Conservation (phyloP, 306 rosid species). For the Mimosa pudica region DNA sequence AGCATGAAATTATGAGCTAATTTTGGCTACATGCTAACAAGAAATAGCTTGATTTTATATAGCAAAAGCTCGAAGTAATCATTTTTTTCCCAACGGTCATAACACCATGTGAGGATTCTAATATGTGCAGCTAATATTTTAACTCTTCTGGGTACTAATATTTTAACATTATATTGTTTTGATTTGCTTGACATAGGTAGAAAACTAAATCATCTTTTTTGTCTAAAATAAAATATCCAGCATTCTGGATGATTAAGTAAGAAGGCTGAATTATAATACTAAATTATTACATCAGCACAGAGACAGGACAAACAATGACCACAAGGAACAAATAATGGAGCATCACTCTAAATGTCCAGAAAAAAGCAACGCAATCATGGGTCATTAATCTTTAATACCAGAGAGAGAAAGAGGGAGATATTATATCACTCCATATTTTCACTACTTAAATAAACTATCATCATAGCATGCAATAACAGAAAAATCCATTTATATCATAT, state of each 20-base stretch:
- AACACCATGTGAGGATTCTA: neutral
- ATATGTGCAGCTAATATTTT: neutral
- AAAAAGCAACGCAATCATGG: neutral
- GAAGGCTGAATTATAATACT: neutral
- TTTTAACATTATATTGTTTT: neutral
- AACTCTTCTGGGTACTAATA: neutral
- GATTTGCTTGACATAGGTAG: neutral
- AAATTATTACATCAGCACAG: neutral
- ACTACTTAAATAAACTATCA: neutral
- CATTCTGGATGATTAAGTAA: neutral
- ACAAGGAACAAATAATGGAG: neutral
- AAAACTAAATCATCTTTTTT: neutral
- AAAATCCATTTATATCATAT: conserved; percentile 25
- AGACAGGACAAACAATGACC: neutral
- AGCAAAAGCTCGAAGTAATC: neutral
- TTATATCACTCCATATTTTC: conserved; percentile 8
- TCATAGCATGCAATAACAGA: neutral
- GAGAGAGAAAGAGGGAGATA: neutral
- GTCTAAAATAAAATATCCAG: neutral
- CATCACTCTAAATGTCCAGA: neutral
- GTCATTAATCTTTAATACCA: neutral
- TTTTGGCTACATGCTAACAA: neutral
- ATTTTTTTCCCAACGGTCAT: neutral
- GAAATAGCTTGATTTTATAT: neutral
- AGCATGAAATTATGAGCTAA: neutral